phyloP scores from a whole-genome alignment of 805 yeast genomes.

The Candida incommunis region DNA sequence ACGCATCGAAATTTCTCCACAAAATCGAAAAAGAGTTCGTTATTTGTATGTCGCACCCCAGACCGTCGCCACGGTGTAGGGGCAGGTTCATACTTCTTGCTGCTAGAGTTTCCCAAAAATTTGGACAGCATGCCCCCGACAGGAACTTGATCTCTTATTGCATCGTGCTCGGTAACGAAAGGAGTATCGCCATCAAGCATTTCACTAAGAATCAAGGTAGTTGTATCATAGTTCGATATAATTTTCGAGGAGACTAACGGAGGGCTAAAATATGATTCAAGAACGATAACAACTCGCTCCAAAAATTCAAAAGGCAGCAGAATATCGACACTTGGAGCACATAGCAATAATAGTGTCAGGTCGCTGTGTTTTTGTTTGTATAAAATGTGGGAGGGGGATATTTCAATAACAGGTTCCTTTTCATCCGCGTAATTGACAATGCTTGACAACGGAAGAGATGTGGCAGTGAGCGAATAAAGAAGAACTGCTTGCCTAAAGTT shows the following conservation, averaged over 20 bases:
- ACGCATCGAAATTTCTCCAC: constrained; percentile 50
- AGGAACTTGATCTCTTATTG: constrained; percentile 57
- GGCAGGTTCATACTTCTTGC: constrained; percentile 11
- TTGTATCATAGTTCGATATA: constrained; percentile 54
- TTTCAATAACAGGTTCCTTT: constrained; percentile 9
- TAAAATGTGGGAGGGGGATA: constrained; percentile 17
- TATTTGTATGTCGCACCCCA: constrained; percentile 56
- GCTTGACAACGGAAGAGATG: neutral
- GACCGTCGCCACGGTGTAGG: constrained; percentile 66
- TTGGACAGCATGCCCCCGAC: constrained; percentile 40
- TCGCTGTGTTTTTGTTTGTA: constrained; percentile 15
- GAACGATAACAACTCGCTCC: constrained; percentile 32
- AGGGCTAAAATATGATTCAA: constrained; percentile 44
- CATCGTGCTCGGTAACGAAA: constrained; percentile 54
- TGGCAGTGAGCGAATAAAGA: neutral
- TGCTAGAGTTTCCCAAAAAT: constrained; percentile 22
- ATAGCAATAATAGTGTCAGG: constrained; percentile 17
- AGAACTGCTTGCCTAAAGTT: neutral
- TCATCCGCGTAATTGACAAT: neutral
- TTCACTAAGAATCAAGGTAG: constrained; percentile 59
- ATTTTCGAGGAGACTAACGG: constrained; percentile 46
- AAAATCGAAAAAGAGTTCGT: constrained; percentile 79
- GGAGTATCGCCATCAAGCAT: constrained; percentile 72
- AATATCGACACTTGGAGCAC: constrained; percentile 28
- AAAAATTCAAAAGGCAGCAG: constrained; percentile 41